Evolutionary conservation across 371 early-diverging fungal genomes (phyloP).

Genomic region (Entomophthora muscae): DNA sequence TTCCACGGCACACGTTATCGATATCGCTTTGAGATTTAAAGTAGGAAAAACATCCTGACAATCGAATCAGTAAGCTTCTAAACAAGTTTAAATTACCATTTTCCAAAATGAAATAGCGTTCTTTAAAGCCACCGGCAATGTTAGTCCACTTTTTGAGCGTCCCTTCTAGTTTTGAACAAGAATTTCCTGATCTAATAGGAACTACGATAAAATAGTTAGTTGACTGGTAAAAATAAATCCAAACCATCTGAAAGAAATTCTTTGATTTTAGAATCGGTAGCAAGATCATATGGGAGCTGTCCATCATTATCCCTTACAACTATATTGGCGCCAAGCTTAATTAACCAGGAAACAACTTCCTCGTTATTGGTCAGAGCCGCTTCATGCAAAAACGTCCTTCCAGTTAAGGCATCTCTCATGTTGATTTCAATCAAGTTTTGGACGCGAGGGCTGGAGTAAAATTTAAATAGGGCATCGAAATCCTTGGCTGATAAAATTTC

Average conservation of each 20-base stretch:
- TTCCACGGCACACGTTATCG: slow-evolving; percentile 50
- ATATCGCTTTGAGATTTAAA: slow-evolving; percentile 53
- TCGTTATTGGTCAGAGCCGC: slow-evolving; percentile 33
- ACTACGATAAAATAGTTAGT: slow-evolving; percentile 2
- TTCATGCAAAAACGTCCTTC: slow-evolving; percentile 40
- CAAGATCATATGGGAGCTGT: slow-evolving; percentile 34
- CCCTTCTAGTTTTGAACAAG: slow-evolving; percentile 28
- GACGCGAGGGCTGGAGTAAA: neutral
- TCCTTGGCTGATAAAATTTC: neutral
- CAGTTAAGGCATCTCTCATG: slow-evolving; percentile 30
- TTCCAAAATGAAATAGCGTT: slow-evolving; percentile 59
- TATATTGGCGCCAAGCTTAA: slow-evolving; percentile 50
- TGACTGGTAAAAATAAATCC: neutral
- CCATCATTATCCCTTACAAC: slow-evolving; percentile 43
- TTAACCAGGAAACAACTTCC: slow-evolving; percentile 39
- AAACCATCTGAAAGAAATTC: slow-evolving; percentile 29
- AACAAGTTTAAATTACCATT: slow-evolving; percentile 20
- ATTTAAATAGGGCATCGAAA: neutral
- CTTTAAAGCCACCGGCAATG: slow-evolving; percentile 60
- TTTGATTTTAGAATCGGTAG: slow-evolving; percentile 28
- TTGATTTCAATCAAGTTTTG: slow-evolving; percentile 33
- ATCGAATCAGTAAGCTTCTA: neutral
- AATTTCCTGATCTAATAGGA: slow-evolving; percentile 18
- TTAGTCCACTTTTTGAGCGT: slow-evolving; percentile 65
- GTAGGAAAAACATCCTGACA: slow-evolving; percentile 38